Evolutionary conservation across 768 basidiomycete species (phyloP).

Genomic region (Trametes meyenii): DNA sequence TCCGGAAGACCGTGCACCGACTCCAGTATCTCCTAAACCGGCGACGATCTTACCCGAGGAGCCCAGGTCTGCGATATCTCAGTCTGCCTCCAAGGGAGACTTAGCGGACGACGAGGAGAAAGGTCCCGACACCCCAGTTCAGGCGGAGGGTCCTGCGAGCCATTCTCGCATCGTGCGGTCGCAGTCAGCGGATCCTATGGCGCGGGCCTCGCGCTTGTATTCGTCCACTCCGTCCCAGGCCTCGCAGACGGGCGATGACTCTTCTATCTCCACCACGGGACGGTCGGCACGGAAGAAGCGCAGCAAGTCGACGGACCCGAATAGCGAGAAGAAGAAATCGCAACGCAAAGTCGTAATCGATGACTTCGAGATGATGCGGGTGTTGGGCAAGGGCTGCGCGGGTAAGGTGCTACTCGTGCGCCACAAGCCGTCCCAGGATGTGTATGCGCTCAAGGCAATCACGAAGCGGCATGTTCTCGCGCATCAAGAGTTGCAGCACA

Average conservation of each 20-base stretch:
- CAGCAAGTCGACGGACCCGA: conserved; percentile 50
- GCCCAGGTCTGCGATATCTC: neutral
- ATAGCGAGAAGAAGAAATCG: conserved; percentile 54
- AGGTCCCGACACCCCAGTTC: conserved; percentile 28
- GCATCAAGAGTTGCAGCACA: conserved; percentile 95
- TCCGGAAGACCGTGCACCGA: conserved; percentile 26
- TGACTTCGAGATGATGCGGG: conserved; percentile 97
- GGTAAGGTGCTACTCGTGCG: conserved; percentile 94
- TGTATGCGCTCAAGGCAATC: conserved; percentile 97
- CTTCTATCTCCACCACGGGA: conserved; percentile 63
- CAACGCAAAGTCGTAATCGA: conserved; percentile 77
- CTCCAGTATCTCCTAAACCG: conserved; percentile 25
- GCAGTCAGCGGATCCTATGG: conserved; percentile 80
- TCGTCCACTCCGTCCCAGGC: conserved; percentile 55
- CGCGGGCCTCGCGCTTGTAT: conserved; percentile 60
- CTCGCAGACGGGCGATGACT: conserved; percentile 55
- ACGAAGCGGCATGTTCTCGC: conserved; percentile 96
- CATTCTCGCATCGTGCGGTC: conserved; percentile 67
- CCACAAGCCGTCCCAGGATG: conserved; percentile 67
- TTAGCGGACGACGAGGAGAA: conserved; percentile 28
- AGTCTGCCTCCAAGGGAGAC: conserved; percentile 3
- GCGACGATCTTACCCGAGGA: conserved; percentile 8
- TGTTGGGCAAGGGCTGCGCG: conserved; percentile 96
- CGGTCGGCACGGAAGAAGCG: conserved; percentile 56
- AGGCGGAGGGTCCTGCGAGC: conserved; percentile 34